Conservation (phyloP, 1,139 yeast species). For the Yamadazyma jaroonii region DNA sequence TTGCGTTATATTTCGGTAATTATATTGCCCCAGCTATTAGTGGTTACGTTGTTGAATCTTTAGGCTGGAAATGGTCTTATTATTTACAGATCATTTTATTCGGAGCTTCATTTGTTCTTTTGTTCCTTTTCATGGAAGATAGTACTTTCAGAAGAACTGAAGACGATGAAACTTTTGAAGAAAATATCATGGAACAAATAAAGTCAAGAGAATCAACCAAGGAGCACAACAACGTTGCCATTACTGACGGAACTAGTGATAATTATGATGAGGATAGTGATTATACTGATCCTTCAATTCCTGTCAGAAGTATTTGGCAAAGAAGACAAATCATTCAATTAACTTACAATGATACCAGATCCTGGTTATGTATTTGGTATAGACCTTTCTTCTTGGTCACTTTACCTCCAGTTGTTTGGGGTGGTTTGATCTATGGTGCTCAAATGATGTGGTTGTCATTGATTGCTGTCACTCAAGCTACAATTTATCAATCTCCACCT, state of each 20-base stretch:
- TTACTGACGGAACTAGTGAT: slow-evolving; percentile 5
- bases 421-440: slow-evolving; percentile 61
- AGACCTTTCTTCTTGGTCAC: slow-evolving; percentile 43
- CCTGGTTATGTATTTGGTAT: slow-evolving; percentile 35
- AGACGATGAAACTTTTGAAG: slow-evolving; percentile 18
- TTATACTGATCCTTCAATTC: slow-evolving; percentile 19
- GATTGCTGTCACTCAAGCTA: slow-evolving; percentile 43
- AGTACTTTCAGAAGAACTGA: slow-evolving; percentile 30
- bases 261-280: slow-evolving; percentile 6
- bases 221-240: slow-evolving; percentile 4
- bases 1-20: slow-evolving; percentile 44
- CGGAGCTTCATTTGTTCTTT: slow-evolving; percentile 40
- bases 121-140: slow-evolving; percentile 46
- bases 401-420: slow-evolving; percentile 62
- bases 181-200: slow-evolving; percentile 23
- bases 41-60: slow-evolving; percentile 38
- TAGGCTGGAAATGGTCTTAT: slow-evolving; percentile 48
- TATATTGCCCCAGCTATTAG: slow-evolving; percentile 45
- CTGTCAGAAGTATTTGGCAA: slow-evolving; percentile 34
- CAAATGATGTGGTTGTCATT: slow-evolving; percentile 57
- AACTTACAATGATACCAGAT: slow-evolving; percentile 37
- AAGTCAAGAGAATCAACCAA: slow-evolving; percentile 17
- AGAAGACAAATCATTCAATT: slow-evolving; percentile 33
- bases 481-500: slow-evolving; percentile 32
- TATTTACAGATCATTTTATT: slow-evolving; percentile 46